A percentile compares a stretch with the other conserved stretches of the same genome.
Evolutionary conservation across 2,329 filamentous ascomycete species (phyloP).

Genomic region (Neodidymelliopsis sp.): DNA sequence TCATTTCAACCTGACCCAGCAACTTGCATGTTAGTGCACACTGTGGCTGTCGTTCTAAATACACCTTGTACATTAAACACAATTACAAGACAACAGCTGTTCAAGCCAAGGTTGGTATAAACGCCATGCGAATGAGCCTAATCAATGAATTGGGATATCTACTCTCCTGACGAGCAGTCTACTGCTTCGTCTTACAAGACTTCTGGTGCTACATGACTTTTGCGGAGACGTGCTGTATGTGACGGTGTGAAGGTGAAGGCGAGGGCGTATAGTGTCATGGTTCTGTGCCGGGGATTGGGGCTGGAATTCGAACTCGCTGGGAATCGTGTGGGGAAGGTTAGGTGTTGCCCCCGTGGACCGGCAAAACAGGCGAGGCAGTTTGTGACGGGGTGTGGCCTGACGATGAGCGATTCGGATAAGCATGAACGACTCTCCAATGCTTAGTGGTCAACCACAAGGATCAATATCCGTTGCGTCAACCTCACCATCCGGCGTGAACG

Average conservation of each 20-base stretch:
- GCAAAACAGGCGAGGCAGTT: not conserved
- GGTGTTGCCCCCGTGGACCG: slow-evolving; percentile 8
- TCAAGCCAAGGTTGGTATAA: slow-evolving; percentile 16
- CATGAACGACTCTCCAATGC: not conserved
- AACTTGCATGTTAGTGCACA: not conserved
- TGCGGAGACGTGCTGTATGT: slow-evolving; percentile 39
- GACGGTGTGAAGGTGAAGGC: slow-evolving; percentile 24
- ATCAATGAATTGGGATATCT: slow-evolving; percentile 32
- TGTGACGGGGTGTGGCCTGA: not conserved
- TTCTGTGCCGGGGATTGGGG: slow-evolving; percentile 21
- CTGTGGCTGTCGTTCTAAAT: not conserved
- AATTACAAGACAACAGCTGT: not conserved
- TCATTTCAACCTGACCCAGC: not conserved
- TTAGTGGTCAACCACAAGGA: not conserved
- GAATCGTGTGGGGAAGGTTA: slow-evolving; percentile 5
- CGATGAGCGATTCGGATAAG: not conserved
- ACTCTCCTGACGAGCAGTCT: slow-evolving; percentile 35
- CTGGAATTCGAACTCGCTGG: slow-evolving; percentile 16
- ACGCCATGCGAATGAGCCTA: slow-evolving; percentile 17
- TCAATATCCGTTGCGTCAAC: too few species aligned
- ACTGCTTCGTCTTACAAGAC: slow-evolving; percentile 38
- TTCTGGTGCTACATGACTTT: slow-evolving; percentile 44
- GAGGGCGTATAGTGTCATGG: slow-evolving; percentile 20
- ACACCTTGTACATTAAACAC: slow-evolving; percentile 10
- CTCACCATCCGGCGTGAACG: too few species aligned